Conservation (phyloP, 148 eudicot species). For the Amaranthus palmeri region DNA sequence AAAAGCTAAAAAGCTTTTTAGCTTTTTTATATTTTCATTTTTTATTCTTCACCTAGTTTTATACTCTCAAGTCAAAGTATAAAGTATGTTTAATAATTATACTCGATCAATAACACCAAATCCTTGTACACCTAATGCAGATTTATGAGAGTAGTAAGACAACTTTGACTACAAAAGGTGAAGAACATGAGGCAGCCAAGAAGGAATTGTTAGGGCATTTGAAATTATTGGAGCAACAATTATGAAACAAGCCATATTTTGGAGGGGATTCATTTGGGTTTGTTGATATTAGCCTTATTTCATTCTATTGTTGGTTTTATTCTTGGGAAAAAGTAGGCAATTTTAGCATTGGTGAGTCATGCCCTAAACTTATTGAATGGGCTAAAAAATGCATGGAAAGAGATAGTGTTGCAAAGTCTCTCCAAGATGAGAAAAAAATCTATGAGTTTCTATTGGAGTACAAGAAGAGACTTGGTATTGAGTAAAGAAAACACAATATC, state of each 20-base stretch:
- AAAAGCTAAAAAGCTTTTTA: no score
- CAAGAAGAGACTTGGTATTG: not conserved
- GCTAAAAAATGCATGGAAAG: constrained; percentile 28
- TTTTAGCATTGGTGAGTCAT: constrained; percentile 20
- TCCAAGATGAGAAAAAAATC: constrained; percentile 8
- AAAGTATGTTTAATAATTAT: no score
- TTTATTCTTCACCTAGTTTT: no score
- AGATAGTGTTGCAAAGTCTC: constrained; percentile 22
- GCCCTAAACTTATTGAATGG: constrained; percentile 26
- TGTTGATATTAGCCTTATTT: constrained; percentile 25
- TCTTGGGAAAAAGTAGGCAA: constrained; percentile 21
- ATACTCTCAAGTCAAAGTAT: no score
- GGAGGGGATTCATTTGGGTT: constrained; percentile 34
- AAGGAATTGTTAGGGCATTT: constrained; percentile 5
- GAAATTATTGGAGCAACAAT: constrained; percentile 23
- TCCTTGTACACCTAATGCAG: not conserved
- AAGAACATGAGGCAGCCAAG: constrained; percentile 19
- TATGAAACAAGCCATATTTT: constrained; percentile 32
- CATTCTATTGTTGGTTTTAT: constrained; percentile 28
- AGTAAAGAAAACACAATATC: not conserved
- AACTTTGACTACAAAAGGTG: constrained; percentile 21
- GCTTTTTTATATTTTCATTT: no score
- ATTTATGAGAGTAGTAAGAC: constrained; percentile 12
- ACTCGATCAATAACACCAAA: no score
- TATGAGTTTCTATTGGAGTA: not conserved